These are phyloP conservation scores for Crotalaria pallida DNA, from an alignment of 306 rosid species.

Conservation along the genomic window DNA sequence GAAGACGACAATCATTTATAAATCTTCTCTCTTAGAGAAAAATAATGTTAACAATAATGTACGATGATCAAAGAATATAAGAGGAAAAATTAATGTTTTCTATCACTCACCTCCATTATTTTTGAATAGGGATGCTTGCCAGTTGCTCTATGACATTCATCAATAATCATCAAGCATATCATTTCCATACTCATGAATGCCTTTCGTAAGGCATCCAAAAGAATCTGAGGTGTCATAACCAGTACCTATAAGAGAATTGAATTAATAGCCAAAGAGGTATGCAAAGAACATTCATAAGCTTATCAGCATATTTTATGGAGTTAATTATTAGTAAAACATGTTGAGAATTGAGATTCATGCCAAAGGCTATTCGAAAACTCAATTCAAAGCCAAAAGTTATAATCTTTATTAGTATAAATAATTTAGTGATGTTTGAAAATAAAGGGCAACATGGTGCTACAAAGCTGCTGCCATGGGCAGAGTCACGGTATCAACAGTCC, in stretches of 20 bases:
- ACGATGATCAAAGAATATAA: slow-evolving; percentile 10
- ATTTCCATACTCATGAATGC: slow-evolving; percentile 62
- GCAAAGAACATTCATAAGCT: background rate
- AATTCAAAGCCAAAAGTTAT: background rate
- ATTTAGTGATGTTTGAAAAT: background rate
- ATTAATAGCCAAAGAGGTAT: background rate
- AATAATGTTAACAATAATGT: background rate
- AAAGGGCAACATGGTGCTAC: background rate
- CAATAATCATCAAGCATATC: slow-evolving; percentile 66
- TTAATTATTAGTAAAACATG: slow-evolving; percentile 2
- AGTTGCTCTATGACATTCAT: slow-evolving; percentile 79
- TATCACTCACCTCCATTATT: slow-evolving; percentile 73
- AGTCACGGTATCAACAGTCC: too few species aligned
- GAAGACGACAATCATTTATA: slow-evolving; percentile 16
- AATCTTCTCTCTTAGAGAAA: slow-evolving; percentile 1
- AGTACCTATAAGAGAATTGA: slow-evolving; percentile 45
- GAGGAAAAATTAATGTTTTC: slow-evolving; percentile 1
- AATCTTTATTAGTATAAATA: background rate
- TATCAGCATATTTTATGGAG: slow-evolving; percentile 2
- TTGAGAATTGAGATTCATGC: slow-evolving; percentile 9
- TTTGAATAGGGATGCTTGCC: slow-evolving; percentile 86
- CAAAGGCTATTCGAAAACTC: slow-evolving; percentile 5
- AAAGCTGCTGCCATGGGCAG: too few species aligned
- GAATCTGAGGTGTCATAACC: slow-evolving; percentile 95
- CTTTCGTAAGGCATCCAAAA: slow-evolving; percentile 76